A percentile compares a stretch with the other conserved stretches of the same genome.
phyloP scores from a whole-genome alignment of 176 grass and related monocot genomes.

The Triticum monococcum region DNA sequence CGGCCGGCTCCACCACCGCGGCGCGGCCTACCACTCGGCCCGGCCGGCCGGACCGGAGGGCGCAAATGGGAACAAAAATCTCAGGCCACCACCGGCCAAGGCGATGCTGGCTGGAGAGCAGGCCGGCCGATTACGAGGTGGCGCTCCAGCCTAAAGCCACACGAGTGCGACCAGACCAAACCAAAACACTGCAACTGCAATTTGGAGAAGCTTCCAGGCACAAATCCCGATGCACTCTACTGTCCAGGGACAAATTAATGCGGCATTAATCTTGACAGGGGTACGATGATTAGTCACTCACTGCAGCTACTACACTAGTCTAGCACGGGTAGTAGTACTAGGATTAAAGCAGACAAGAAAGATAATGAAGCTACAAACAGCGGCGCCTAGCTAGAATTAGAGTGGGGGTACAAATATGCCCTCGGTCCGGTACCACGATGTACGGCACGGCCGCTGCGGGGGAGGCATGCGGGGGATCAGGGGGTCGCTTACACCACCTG shows the following conservation, averaged over 20 bases:
- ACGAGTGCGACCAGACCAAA: neutral
- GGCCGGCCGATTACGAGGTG: neutral
- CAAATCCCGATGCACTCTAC: neutral
- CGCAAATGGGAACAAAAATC: constrained; percentile 27
- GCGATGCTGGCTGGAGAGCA: neutral
- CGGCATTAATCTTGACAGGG: neutral
- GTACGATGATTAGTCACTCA: constrained; percentile 39
- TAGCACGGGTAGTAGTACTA: neutral
- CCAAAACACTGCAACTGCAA: neutral
- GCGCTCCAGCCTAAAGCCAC: neutral
- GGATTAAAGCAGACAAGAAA: constrained; percentile 19
- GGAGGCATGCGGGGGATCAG: neutral
- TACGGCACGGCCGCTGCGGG: constrained; percentile 27
- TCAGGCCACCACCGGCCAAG: neutral
- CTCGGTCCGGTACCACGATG: neutral
- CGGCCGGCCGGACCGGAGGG: constrained; percentile 13
- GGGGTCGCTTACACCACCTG: neutral
- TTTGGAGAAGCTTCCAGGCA: neutral
- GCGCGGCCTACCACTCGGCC: neutral
- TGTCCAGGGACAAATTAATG: neutral
- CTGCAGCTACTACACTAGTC: neutral
- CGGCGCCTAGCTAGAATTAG: neutral
- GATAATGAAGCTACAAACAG: neutral
- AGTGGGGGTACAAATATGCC: neutral
- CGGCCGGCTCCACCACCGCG: constrained; percentile 27